A percentile compares a stretch with the other conserved stretches of the same genome.
phyloP scores from a whole-genome alignment of 805 yeast species.

The Torulaspora microellipsoides region DNA sequence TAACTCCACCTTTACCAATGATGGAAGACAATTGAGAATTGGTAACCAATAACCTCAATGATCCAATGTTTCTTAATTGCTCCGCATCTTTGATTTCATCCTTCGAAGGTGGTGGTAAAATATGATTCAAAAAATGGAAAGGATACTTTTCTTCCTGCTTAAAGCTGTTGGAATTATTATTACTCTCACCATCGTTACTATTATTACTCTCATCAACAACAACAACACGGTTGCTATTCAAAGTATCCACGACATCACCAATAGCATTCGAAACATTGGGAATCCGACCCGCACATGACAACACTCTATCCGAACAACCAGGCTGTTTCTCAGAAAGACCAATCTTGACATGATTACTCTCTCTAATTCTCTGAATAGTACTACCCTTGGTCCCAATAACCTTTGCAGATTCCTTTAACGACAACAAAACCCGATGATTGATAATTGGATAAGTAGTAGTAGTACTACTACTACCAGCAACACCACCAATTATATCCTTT shows the following conservation, averaged over 20 bases:
- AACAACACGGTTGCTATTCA: constrained; percentile 12
- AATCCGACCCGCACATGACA: constrained; percentile 71
- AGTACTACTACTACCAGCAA: neutral
- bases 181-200: constrained; percentile 3
- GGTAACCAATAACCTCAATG: constrained; percentile 67
- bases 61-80: constrained; percentile 26
- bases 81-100: constrained; percentile 29
- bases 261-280: constrained; percentile 67
- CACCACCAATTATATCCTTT: neutral
- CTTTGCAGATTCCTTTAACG: constrained; percentile 85
- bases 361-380: constrained; percentile 71
- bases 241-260: constrained; percentile 57
- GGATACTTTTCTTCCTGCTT: constrained; percentile 41
- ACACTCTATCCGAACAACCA: constrained; percentile 77
- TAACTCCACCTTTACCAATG: constrained; percentile 76
- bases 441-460: constrained; percentile 12
- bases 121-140: constrained; percentile 37
- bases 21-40: constrained; percentile 85
- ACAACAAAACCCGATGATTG: constrained; percentile 51
- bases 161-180: constrained; percentile 29
- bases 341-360: constrained; percentile 72
- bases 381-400: constrained; percentile 83
- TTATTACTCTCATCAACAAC: too few species aligned
- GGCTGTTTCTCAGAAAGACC: constrained; percentile 78
- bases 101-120: constrained; percentile 30